Evolutionary conservation across 2,329 filamentous ascomycete species (phyloP), one percentile per base, ranked within the genome.

Genomic region (Pseudopyricularia cyperi): DNA sequence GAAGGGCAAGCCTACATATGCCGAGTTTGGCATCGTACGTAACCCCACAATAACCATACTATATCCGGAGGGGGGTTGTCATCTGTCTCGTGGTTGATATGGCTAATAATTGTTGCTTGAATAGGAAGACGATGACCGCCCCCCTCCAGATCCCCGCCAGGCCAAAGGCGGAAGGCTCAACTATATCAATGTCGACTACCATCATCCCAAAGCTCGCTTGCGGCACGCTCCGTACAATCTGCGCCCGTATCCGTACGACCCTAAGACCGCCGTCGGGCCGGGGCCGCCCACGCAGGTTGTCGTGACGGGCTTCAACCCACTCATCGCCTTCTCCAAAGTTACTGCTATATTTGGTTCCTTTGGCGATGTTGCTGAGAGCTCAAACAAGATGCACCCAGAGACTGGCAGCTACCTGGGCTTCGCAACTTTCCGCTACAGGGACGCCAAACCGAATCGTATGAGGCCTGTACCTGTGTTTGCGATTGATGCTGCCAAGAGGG

Each of bases 351-450:
- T 95, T 64, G 80, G 83, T 17, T 80, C 79, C 3, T 95, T 86
- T 68, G 89, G 89, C 51, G 88, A 95, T 54, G 90, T 98, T 56
- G 85, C 85, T 46, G 86, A 90, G 62, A 85, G 94, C 60, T 89
- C 88, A 62, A 96, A 96, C 63, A 91, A 94, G 65, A 91, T 94
- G 61, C 89, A 98, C 66, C 93, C 93, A 8, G 85, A 90, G 53
- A 97, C 90, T 12, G 93, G 93, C 17, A 93, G 88, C 62, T 95
- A 94, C 63, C 77, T 98, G 12, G 93, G 93, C 12, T 90, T 98
- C 63, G 95, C 88, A 57, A 88, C 89, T 15, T 89, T 98, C 63
- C 83, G 85, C 54, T 98, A 94, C 66, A 83, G 85, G 61, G 91
- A 97, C 63, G 72, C 76, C 2, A 76, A 80, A 70, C 66, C 69